Conservation (phyloP, 768 basidiomycete genomes). For the Tephrocybe sp. region DNA sequence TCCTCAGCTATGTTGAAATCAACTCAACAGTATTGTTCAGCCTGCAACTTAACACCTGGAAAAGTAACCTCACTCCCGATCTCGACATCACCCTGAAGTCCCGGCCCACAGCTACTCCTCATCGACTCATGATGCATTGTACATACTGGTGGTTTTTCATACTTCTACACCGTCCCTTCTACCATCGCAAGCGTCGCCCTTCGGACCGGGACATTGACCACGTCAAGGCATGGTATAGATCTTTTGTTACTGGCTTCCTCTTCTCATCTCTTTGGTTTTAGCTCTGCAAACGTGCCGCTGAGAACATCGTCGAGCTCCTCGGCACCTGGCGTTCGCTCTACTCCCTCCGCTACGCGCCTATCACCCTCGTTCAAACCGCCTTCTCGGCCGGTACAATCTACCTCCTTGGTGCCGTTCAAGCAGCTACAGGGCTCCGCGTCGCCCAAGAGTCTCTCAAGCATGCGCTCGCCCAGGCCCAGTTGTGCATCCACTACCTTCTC, state of each 20-base stretch:
- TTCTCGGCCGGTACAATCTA: constrained; percentile 63
- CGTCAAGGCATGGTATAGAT: constrained; percentile 43
- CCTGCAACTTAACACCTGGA: constrained; percentile 50
- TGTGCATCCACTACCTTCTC: constrained; percentile 49
- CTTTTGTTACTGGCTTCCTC: neutral
- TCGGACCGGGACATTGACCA: constrained; percentile 46
- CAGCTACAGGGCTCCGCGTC: constrained; percentile 45
- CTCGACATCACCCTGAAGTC: constrained; percentile 50
- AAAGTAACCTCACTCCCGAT: constrained; percentile 42
- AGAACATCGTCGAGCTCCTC: constrained; percentile 55
- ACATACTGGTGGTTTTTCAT: constrained; percentile 61
- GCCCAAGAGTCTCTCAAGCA: constrained; percentile 46
- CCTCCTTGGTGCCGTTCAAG: constrained; percentile 53
- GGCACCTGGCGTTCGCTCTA: constrained; percentile 52
- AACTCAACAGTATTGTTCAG: constrained; percentile 21
- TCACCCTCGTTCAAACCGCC: constrained; percentile 55
- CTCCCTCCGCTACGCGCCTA: constrained; percentile 54
- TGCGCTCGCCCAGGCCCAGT: constrained; percentile 41
- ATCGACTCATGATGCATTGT: constrained; percentile 55
- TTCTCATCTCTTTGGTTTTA: constrained; percentile 14
- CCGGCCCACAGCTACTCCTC: constrained; percentile 47
- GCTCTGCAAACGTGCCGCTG: constrained; percentile 54
- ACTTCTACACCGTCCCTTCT: constrained; percentile 60
- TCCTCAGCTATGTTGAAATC: neutral
- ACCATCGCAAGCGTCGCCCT: constrained; percentile 39